phyloP scores from a whole-genome alignment of 192 early-diverging fungal species.

The Rhizoclosmatium globosum region DNA sequence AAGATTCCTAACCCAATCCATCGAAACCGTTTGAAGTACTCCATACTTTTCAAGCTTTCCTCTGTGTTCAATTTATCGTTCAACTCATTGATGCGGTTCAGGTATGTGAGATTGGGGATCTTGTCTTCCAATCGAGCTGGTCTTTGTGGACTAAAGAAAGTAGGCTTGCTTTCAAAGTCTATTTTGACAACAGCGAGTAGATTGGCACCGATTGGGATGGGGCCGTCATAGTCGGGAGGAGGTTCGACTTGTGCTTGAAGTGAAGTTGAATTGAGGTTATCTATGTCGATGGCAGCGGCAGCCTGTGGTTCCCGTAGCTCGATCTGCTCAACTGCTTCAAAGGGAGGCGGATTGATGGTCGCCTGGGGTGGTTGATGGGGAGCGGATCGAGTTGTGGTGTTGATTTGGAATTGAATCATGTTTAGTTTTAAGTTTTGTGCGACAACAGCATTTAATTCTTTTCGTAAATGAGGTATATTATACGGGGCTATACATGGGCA shows the following conservation, averaged over 20 bases:
- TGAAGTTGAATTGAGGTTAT: no score
- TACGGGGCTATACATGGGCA: no score
- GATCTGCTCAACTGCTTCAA: no score
- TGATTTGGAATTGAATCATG: no score
- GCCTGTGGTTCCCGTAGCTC: no score
- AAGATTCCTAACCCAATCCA: neutral
- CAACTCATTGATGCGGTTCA: conserved; percentile 8
- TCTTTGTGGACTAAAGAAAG: conserved; percentile 1
- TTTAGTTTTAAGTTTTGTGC: no score
- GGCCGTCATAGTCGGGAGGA: conserved; percentile 13
- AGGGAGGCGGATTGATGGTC: no score
- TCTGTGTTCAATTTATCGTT: neutral
- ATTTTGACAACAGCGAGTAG: neutral
- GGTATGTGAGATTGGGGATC: conserved; percentile 8
- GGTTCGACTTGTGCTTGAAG: neutral
- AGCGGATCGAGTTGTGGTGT: no score
- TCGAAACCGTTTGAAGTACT: neutral
- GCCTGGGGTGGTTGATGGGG: no score
- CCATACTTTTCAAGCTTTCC: neutral
- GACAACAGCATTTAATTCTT: no score
- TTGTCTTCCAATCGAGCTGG: conserved; percentile 5
- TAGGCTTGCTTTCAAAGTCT: neutral
- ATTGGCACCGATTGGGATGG: neutral
- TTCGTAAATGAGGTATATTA: no score
- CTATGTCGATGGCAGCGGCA: no score